Percentiles rank a stretch among this genome's conserved stretches.
phyloP scores from a whole-genome alignment of 202 grass and related monocot species.

The Bolboschoenoplectus hybrid region DNA sequence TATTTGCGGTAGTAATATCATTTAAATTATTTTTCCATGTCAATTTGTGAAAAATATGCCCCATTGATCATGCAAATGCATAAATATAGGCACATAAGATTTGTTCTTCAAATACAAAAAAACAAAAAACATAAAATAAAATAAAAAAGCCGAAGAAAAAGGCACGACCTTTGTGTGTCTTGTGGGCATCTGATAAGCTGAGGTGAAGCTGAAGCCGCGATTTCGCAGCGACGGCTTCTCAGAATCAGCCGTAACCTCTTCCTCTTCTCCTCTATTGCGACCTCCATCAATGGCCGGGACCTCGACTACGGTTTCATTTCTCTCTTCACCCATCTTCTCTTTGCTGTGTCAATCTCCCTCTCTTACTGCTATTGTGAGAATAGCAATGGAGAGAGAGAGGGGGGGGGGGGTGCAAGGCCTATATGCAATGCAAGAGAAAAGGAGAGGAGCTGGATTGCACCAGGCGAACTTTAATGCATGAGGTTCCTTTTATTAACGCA shows the following conservation, averaged over 20 bases:
- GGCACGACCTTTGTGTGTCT: conserved; percentile 40
- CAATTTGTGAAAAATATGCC: neutral
- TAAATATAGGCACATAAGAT: too few species aligned
- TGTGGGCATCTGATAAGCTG: conserved; percentile 51
- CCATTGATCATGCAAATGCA: neutral
- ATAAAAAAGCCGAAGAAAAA: neutral
- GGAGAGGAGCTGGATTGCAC: neutral
- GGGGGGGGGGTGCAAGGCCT: neutral
- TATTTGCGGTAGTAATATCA: neutral
- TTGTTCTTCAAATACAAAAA: neutral
- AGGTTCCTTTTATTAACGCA: neutral
- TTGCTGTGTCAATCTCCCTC: neutral
- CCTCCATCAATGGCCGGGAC: neutral
- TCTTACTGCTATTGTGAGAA: conserved; percentile 2
- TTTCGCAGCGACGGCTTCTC: neutral
- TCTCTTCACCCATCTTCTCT: conserved; percentile 23
- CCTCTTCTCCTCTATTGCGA: neutral
- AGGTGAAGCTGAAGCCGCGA: conserved; percentile 43
- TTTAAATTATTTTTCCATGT: neutral
- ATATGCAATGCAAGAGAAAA: neutral
- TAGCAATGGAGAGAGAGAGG: neutral
- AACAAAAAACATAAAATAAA: neutral
- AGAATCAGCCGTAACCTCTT: neutral
- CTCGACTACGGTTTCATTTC: neutral
- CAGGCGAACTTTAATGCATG: neutral